Conservation (phyloP, 2,329 filamentous ascomycete species). For the Aspergillus hiratsukae region DNA sequence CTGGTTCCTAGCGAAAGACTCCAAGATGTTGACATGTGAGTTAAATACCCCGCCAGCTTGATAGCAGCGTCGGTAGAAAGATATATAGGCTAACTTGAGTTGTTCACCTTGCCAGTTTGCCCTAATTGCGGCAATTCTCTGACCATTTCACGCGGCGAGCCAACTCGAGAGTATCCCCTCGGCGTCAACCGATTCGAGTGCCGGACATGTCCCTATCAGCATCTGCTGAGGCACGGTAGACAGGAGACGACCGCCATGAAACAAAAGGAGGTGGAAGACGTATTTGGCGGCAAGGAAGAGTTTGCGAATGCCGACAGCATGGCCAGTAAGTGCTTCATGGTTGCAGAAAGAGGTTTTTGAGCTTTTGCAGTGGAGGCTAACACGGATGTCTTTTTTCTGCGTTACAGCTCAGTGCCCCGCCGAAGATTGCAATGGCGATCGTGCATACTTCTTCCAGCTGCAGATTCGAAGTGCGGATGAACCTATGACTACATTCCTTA, state of each 20-base stretch:
- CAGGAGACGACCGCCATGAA: slow-evolving; percentile 77
- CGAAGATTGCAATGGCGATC: slow-evolving; percentile 71
- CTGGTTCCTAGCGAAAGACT: neutral
- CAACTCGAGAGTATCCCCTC: slow-evolving; percentile 34
- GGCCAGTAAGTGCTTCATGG: slow-evolving; percentile 44
- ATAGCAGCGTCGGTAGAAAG: neutral
- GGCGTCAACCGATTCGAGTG: slow-evolving; percentile 82
- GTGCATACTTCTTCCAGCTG: slow-evolving; percentile 92
- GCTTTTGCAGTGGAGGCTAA: slow-evolving; percentile 7
- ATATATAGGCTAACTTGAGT: slow-evolving; percentile 14
- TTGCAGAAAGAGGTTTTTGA: neutral
- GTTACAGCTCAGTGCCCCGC: slow-evolving; percentile 70
- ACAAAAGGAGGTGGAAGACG: slow-evolving; percentile 81
- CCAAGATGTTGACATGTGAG: slow-evolving; percentile 32
- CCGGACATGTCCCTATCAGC: slow-evolving; percentile 90
- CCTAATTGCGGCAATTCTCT: slow-evolving; percentile 48
- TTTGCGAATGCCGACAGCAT: slow-evolving; percentile 92
- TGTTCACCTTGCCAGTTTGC: slow-evolving; percentile 34
- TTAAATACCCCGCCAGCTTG: neutral
- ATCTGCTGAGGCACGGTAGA: slow-evolving; percentile 71
- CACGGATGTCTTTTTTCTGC: slow-evolving; percentile 7
- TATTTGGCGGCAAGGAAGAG: slow-evolving; percentile 80
- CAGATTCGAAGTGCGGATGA: slow-evolving; percentile 98
- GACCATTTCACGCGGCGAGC: slow-evolving; percentile 41
- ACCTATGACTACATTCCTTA: slow-evolving; percentile 96